phyloP scores from a whole-genome alignment of 2,329 filamentous ascomycete genomes.

The Colletotrichum zoysiae region DNA sequence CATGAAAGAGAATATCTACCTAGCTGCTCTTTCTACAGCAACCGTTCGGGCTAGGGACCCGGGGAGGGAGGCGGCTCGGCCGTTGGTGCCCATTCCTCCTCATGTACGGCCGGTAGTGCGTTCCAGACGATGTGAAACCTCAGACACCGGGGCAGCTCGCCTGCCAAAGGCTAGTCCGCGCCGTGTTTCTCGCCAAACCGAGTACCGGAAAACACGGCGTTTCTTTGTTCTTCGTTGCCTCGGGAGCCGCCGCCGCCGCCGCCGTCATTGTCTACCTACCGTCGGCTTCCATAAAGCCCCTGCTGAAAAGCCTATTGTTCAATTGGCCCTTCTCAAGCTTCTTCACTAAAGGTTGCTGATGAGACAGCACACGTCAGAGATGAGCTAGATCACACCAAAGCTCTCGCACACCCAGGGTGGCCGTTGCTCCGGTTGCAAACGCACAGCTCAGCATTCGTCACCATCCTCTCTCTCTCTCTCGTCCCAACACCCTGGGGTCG shows the following conservation, averaged over 20 bases:
- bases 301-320: not conserved
- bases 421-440: not conserved
- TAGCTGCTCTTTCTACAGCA: not conserved
- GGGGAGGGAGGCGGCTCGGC: not conserved
- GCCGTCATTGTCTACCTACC: not conserved
- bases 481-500: not conserved
- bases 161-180: not conserved
- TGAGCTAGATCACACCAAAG: not conserved
- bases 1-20: not conserved
- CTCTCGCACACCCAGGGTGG: not conserved
- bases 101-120: not conserved
- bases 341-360: not conserved
- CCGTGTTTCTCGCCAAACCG: not conserved
- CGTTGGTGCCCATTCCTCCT: not conserved
- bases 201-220: not conserved
- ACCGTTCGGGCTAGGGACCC: not conserved
- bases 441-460: slow-evolving; percentile 2
- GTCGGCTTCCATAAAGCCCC: not conserved
- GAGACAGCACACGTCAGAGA: not conserved
- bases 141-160: not conserved
- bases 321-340: not conserved
- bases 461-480: not conserved
- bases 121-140: slow-evolving; percentile 4
- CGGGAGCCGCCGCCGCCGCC: not conserved
- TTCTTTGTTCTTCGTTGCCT: not conserved